Evolutionary conservation across 495 filamentous ascomycete species (phyloP), one percentile per base, ranked within the genome.

Genomic region (Aspergillus campestris): DNA sequence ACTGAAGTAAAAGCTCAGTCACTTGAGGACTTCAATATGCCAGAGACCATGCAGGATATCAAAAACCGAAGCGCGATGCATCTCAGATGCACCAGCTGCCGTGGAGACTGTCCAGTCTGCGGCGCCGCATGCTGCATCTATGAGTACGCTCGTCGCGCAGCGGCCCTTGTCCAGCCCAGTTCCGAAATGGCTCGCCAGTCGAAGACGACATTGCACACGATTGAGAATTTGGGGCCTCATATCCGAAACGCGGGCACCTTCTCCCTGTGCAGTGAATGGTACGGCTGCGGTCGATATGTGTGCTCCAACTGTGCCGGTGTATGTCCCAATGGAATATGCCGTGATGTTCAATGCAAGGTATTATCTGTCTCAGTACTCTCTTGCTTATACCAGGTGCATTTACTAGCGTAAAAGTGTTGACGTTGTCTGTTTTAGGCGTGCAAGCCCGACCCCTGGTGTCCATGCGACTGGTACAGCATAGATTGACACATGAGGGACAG

Each of bases 331-430:
- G 34, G 52, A 30, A 46, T 56, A 29, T 67, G 65, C 34, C 48
- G 46, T 7, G 58, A 64, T 45, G 48, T 64, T 12, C 55, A 57
- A 33, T 69, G 64, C 47, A 61, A 48, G 40, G 62, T 65, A 56
- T 41, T 31, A 37, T 2, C 40, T 24, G 28, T 28, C 13, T 9
- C 14, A 12, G 8, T 40, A 14, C 11, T 18, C 31, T 32, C 12
- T 34, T 6, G 27, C 28, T 27, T 12, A 10, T 11, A 18, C 34
- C 10, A 8, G 9, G 33, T 31, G n/a, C 8, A 27, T 46, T 36
- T 32, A 34, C 29, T 10, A 24, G 32, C 3, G 31, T 6, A 10
- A n/a, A n/a, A n/a, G 24, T 34, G 32, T 38, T 44, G 36, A 42
- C 37, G 8, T 13, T 35, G n/a, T 34, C 49, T 31, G 31, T 7